A percentile compares a stretch with the other conserved stretches of the same genome.
Conservation (phyloP, 2,329 filamentous ascomycete species). For the Pseudogymnoascus sp. region DNA sequence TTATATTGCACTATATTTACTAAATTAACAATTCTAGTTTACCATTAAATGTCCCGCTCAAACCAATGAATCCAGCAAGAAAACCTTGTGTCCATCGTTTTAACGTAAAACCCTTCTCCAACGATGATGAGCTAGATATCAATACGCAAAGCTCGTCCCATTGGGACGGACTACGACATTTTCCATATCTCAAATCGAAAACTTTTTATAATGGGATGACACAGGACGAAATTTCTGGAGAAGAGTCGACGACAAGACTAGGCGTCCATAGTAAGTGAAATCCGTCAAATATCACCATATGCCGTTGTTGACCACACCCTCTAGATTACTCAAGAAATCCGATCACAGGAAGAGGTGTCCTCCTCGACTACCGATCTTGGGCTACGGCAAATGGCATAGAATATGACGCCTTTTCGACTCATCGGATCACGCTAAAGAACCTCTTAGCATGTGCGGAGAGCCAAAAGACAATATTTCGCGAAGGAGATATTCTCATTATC, state of each 20-base stretch:
- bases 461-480: conserved; percentile 37
- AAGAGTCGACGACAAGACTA: conserved; percentile 32
- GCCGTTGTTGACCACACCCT: conserved; percentile 22
- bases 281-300: background rate
- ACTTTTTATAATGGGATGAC: conserved; percentile 40
- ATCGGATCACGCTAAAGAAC: conserved; percentile 29
- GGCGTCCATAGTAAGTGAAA: background rate
- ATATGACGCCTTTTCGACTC: conserved; percentile 30
- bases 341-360: conserved; percentile 44
- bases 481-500: conserved; percentile 42
- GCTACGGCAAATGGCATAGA: conserved; percentile 22
- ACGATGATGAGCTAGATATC: conserved; percentile 14
- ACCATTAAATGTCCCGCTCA: too few relatives aligned
- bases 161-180: conserved; percentile 42
- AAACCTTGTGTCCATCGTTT: too few relatives aligned
- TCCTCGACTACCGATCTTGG: conserved; percentile 44
- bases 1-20: too few relatives aligned
- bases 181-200: conserved; percentile 32
- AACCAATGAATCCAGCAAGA: too few relatives aligned
- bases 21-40: too few relatives aligned
- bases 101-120: too few relatives aligned
- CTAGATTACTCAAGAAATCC: conserved; percentile 25
- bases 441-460: conserved; percentile 34
- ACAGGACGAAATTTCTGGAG: conserved; percentile 34
- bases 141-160: conserved; percentile 37